phyloP scores from a whole-genome alignment of 768 basidiomycete species.

The Termitomyces bulborhizus region DNA sequence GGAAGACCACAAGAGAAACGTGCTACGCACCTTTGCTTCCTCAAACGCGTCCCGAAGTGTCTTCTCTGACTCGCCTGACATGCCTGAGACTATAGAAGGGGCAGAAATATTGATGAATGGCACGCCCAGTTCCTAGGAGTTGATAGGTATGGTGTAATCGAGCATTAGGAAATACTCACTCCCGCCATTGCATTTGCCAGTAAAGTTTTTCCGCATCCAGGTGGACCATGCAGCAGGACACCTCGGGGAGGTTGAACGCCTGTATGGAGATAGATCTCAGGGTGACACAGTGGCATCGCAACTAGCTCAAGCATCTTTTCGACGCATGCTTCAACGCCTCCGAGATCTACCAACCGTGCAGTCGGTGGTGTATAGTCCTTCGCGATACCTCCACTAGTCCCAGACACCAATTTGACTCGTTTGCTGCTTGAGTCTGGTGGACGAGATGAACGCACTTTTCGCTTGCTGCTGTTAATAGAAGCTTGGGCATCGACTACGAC shows the following conservation, averaged over 20 bases:
- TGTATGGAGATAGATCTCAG: conserved; percentile 91
- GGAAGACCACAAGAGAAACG: background rate
- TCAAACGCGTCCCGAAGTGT: conserved; percentile 94
- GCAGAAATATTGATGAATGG: conserved; percentile 95
- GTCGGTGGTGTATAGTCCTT: conserved; percentile 72
- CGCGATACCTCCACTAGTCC: conserved; percentile 23
- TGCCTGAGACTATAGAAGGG: conserved; percentile 92
- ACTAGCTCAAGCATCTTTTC: conserved; percentile 97
- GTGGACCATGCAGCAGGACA: conserved; percentile 90
- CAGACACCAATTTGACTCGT: conserved; percentile 37
- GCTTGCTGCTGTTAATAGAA: conserved; percentile 37
- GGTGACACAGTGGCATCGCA: conserved; percentile 90
- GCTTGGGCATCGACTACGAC: conserved; percentile 8
- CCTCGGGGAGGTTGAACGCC: conserved; percentile 91
- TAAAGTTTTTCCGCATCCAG: conserved; percentile 95
- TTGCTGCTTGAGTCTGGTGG: conserved; percentile 51
- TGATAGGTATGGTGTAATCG: background rate
- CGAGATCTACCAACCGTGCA: conserved; percentile 76
- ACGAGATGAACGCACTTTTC: conserved; percentile 55
- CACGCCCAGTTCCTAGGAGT: conserved; percentile 73
- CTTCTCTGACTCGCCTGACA: conserved; percentile 99
- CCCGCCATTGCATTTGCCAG: conserved; percentile 94
- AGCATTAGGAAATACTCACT: conserved; percentile 37
- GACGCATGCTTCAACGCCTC: conserved; percentile 79
- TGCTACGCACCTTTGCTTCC: conserved; percentile 74